A percentile compares a stretch with the other conserved stretches of the same genome.
These are phyloP conservation scores for Cyberlindnera meyerae DNA, from an alignment of 805 yeast genomes.

Conservation along the genomic window DNA sequence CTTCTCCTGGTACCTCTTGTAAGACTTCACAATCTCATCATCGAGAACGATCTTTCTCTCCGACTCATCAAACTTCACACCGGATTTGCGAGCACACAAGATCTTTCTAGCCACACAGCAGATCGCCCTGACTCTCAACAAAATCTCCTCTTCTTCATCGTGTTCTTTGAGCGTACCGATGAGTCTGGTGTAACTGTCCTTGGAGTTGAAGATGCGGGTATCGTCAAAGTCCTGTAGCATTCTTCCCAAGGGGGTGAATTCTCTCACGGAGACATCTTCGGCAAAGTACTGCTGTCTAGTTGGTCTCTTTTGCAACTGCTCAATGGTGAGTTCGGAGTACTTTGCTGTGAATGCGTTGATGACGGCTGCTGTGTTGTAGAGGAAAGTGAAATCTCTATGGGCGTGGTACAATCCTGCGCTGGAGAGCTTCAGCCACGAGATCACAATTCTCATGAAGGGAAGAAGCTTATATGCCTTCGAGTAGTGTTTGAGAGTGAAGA, in stretches of 20 bases:
- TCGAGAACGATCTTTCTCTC: conserved; percentile 15
- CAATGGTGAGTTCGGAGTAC: conserved; percentile 6
- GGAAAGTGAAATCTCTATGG: conserved; percentile 29
- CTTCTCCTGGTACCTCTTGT: conserved; percentile 4
- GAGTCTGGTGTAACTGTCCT: conserved; percentile 15
- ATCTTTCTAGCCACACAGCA: conserved; percentile 28
- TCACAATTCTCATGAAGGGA: conserved; percentile 43
- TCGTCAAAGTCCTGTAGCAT: conserved; percentile 62
- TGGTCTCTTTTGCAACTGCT: conserved; percentile 32
- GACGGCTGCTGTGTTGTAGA: conserved; percentile 27
- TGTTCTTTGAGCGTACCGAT: conserved; percentile 25
- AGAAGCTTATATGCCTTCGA: conserved; percentile 21
- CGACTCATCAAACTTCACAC: conserved; percentile 25
- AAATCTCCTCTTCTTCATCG: conserved; percentile 28
- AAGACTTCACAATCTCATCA: conserved; percentile 4
- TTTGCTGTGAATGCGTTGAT: conserved; percentile 25
- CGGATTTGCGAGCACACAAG: conserved; percentile 26
- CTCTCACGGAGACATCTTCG: conserved; percentile 63
- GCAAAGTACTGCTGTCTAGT: conserved; percentile 48
- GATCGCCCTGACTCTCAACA: conserved; percentile 31
- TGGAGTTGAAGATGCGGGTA: conserved; percentile 14
- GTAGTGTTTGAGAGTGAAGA: conserved; percentile 23
- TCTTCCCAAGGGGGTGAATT: conserved; percentile 50
- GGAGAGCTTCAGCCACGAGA: conserved; percentile 55
- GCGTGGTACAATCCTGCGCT: conserved; percentile 36